Evolutionary conservation across 805 yeast genomes (phyloP), one percentile per base, ranked within the genome.

Genomic region (Saccharomycopsis vini): DNA sequence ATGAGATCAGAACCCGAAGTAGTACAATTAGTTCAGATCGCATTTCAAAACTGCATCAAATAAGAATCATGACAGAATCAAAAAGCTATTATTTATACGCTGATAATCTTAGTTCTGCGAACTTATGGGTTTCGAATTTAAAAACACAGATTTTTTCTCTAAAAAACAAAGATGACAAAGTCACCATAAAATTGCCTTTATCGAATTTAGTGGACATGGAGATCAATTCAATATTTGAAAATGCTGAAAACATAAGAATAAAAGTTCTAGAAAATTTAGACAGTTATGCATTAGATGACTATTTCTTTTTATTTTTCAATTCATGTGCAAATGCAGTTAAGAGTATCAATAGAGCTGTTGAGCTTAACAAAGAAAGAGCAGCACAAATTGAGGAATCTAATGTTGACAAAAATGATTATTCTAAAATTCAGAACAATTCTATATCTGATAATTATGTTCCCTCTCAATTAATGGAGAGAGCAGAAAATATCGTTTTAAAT

Each of bases 101-200:
- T 2, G 96, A 89, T 55, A 77, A 81, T 20, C 62, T 73, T 13
- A 77, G 70, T 49, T 64, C 80, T 5, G 97, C 97, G 0, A 70
- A 83, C 46, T 73, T 79, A 15, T 90, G 97, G 97, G 79, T 75
- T 37, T 77, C 79, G 42, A 63, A 72, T 7, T 61, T 90, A 36
- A 84, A 82, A 51, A 86, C 83, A 54, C 80, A 81, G 42, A 77
- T 86, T 2, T 90, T 90, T 61, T 70, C 88, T 1, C 71, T 81
- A 33, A 70, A 82, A 43, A 83, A 85, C 58, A 67, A 71, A 20
- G 80, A 79, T 12, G 80, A 80, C 52, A 79, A 80, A 47, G 92
- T 86, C 12, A 73, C 83, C 18, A 66, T 89, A 16, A 82, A 83
- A 52, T 75, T 90, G 3, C 97, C 97, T 0, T 55, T 82, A 21